These are phyloP conservation scores for Linderina pennispora DNA, from an alignment of 192 early-diverging fungal genomes.

Conservation along the genomic window DNA sequence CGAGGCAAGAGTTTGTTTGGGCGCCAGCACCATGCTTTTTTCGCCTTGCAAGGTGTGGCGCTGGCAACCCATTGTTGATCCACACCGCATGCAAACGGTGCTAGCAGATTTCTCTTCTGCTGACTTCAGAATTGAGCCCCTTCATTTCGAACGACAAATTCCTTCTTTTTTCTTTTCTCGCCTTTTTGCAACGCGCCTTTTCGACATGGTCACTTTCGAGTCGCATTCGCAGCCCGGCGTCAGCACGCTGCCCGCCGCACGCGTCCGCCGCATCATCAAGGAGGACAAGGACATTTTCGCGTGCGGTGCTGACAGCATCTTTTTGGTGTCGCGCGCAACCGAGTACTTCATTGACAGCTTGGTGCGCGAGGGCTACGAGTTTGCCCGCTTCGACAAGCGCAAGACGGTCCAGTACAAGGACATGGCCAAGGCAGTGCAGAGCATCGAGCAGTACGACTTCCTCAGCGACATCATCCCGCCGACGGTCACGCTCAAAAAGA, in stretches of 20 bases:
- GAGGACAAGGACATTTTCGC: conserved; percentile 67
- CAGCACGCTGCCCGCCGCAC: conserved; percentile 55
- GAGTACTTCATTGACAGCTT: conserved; percentile 67
- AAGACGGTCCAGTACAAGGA: conserved; percentile 70
- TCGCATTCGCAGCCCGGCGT: conserved; percentile 35
- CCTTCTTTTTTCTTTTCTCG: background rate
- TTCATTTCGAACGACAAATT: background rate
- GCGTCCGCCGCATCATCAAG: conserved; percentile 68
- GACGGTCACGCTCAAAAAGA: conserved; percentile 17
- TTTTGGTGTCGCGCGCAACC: conserved; percentile 59
- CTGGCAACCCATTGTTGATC: too few species aligned
- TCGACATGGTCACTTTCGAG: conserved; percentile 16
- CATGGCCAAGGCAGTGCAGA: conserved; percentile 54
- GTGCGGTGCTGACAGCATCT: conserved; percentile 61
- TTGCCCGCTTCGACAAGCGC: conserved; percentile 59
- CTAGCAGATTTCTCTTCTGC: too few species aligned
- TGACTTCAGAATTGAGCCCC: too few species aligned
- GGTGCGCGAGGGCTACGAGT: conserved; percentile 54
- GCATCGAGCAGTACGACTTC: conserved; percentile 49
- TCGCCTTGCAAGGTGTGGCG: too few species aligned
- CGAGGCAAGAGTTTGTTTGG: too few species aligned
- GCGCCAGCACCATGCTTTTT: too few species aligned
- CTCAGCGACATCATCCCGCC: conserved; percentile 37
- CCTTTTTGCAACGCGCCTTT: background rate
- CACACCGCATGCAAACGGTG: too few species aligned